Percentiles rank a stretch among this genome's conserved stretches.
Evolutionary conservation across 495 filamentous ascomycete genomes (phyloP).

Genomic region (Choiromyces venosus): DNA sequence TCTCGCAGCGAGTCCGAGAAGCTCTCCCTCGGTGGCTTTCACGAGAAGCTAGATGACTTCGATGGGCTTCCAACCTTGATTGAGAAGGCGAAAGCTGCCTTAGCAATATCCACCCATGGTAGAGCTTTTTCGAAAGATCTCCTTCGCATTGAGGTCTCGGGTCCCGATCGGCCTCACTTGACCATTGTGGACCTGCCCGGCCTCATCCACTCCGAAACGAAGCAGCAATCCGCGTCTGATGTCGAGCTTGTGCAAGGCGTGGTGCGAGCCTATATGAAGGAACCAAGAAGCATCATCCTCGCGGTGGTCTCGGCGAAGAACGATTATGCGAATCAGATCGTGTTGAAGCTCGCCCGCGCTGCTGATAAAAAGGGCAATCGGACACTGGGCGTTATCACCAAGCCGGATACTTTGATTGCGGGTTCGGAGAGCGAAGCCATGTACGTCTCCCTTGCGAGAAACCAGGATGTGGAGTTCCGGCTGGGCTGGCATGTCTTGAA

Average conservation of each 20-base stretch:
- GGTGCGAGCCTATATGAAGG: slow-evolving; percentile 47
- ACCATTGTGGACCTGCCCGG: slow-evolving; percentile 55
- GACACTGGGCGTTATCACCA: slow-evolving; percentile 52
- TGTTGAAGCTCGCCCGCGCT: slow-evolving; percentile 45
- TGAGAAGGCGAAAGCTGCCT: slow-evolving; percentile 50
- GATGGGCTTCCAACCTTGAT: slow-evolving; percentile 45
- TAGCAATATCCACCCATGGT: slow-evolving; percentile 49
- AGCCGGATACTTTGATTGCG: slow-evolving; percentile 48
- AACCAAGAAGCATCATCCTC: slow-evolving; percentile 50
- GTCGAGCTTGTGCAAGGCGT: slow-evolving; percentile 47
- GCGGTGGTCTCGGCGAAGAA: slow-evolving; percentile 51
- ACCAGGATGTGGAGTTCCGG: slow-evolving; percentile 47
- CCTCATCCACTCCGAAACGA: slow-evolving; percentile 47
- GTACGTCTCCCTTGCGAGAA: slow-evolving; percentile 47
- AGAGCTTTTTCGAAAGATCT: slow-evolving; percentile 49
- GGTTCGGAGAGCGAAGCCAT: slow-evolving; percentile 45
- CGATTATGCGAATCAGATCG: slow-evolving; percentile 49
- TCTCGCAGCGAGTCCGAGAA: slow-evolving; percentile 36
- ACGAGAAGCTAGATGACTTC: slow-evolving; percentile 42
- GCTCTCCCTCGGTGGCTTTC: slow-evolving; percentile 40
- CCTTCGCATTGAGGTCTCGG: slow-evolving; percentile 51
- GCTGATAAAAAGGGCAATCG: slow-evolving; percentile 46
- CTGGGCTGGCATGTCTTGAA: slow-evolving; percentile 51
- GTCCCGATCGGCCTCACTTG: slow-evolving; percentile 49
- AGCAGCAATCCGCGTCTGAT: slow-evolving; percentile 45